These are phyloP conservation scores for Fistulifera pelliculosa DNA, from an alignment of 108 stramenopile species.

Conservation along the genomic window DNA sequence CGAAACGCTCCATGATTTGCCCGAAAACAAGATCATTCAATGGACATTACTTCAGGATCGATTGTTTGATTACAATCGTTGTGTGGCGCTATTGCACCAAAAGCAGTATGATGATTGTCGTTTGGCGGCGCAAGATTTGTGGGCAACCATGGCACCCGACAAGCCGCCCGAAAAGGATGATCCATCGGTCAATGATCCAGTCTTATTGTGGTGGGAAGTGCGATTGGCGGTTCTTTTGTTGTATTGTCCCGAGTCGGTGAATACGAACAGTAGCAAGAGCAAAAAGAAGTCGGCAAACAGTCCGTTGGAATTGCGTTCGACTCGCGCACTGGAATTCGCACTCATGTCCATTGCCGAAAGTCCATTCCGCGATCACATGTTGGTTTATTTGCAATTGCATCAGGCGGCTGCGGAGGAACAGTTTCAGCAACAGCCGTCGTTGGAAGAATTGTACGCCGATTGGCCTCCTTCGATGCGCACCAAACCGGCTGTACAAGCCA, in stretches of 20 bases:
- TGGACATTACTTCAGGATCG: constrained; percentile 18
- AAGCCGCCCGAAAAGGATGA: constrained; percentile 10
- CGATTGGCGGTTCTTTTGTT: constrained; percentile 26
- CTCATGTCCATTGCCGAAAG: constrained; percentile 24
- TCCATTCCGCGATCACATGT: neutral
- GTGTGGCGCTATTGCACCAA: constrained; percentile 14
- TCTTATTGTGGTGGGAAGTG: constrained; percentile 24
- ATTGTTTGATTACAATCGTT: constrained; percentile 37
- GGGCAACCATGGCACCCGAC: neutral
- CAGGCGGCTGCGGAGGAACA: neutral
- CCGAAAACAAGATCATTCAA: neutral
- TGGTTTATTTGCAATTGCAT: constrained; percentile 1
- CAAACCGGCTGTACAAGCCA: too few species aligned
- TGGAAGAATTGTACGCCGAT: too few species aligned
- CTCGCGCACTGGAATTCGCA: constrained; percentile 2
- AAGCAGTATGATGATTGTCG: constrained; percentile 27
- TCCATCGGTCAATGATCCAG: constrained; percentile 2
- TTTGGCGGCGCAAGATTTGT: constrained; percentile 21
- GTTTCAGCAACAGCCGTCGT: neutral
- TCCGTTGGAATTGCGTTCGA: neutral
- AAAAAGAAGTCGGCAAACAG: constrained; percentile 7
- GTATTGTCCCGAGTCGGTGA: constrained; percentile 3
- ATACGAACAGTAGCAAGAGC: constrained; percentile 14
- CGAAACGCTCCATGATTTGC: neutral
- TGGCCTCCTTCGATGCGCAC: too few species aligned